Percentiles rank a stretch among this genome's conserved stretches.
Conservation (phyloP, 1,284 basidiomycete genomes). For the Fomitopsis betulina region DNA sequence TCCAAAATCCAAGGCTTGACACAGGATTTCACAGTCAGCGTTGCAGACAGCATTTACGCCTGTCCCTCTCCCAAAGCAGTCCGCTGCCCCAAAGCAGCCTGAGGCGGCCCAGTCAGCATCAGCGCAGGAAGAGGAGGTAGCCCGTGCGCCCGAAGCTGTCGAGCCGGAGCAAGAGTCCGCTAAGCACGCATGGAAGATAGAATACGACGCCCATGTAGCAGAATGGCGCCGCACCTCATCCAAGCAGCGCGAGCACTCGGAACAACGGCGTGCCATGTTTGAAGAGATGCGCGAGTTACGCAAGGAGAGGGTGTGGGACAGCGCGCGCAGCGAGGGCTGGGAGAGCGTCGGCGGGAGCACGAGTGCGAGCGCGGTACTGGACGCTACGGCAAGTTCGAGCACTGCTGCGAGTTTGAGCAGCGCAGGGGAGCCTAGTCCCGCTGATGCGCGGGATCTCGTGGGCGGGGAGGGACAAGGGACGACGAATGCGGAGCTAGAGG, state of each 20-base stretch:
- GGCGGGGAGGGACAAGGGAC: slow-evolving; percentile 38
- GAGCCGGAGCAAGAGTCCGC: slow-evolving; percentile 16
- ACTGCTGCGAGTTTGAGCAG: slow-evolving; percentile 14
- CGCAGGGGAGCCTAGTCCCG: slow-evolving; percentile 25
- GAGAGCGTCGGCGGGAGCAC: slow-evolving; percentile 39
- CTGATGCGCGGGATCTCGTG: slow-evolving; percentile 42
- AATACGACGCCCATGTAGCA: slow-evolving; percentile 66
- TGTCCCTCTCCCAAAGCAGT: slow-evolving; percentile 19
- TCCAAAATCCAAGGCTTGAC: neutral
- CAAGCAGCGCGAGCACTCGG: slow-evolving; percentile 70
- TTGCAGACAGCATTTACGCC: slow-evolving; percentile 25
- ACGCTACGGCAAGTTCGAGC: slow-evolving; percentile 20
- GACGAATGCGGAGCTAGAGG: slow-evolving; percentile 23
- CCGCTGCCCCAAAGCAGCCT: slow-evolving; percentile 17
- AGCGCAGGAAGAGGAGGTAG: neutral
- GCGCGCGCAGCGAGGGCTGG: slow-evolving; percentile 42
- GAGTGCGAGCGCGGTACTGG: slow-evolving; percentile 20
- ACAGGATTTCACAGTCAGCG: slow-evolving; percentile 19
- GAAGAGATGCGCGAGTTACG: slow-evolving; percentile 52
- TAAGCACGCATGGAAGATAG: slow-evolving; percentile 47
- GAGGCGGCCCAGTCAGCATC: slow-evolving; percentile 9
- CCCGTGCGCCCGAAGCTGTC: neutral
- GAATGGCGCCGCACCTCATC: slow-evolving; percentile 75
- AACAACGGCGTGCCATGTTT: slow-evolving; percentile 68
- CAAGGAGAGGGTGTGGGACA: slow-evolving; percentile 28